These are phyloP conservation scores for Nemania abortiva DNA, from an alignment of 2,329 filamentous ascomycete species.

Conservation along the genomic window DNA sequence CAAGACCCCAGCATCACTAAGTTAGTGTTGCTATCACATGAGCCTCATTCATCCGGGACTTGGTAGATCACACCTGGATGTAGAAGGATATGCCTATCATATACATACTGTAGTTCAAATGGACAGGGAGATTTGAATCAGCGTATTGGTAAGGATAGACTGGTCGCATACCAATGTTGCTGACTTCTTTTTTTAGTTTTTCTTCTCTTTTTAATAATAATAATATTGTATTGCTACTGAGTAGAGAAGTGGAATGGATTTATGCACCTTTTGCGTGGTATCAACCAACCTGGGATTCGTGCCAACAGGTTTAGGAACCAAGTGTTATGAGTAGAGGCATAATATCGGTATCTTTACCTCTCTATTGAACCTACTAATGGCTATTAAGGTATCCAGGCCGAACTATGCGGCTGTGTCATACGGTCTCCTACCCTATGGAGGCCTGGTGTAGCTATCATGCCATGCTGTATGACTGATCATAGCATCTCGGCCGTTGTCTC, in stretches of 20 bases:
- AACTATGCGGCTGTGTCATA: not conserved
- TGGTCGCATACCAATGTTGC: too few relatives aligned
- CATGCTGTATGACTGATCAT: not conserved
- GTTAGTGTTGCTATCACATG: not conserved
- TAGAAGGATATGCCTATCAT: not conserved
- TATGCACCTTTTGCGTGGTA: too few relatives aligned
- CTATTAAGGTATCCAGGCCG: conserved; percentile 3
- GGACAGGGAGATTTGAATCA: too few relatives aligned
- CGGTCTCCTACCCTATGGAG: not conserved
- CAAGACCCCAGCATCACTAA: not conserved
- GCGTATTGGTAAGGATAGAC: too few relatives aligned
- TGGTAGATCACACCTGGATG: not conserved
- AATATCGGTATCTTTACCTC: conserved; percentile 8
- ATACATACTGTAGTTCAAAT: too few relatives aligned
- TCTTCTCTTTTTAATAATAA: too few relatives aligned
- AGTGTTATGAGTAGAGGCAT: not conserved
- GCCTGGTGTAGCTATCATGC: not conserved
- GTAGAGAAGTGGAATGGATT: too few relatives aligned
- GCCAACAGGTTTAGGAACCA: not conserved
- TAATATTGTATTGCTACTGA: too few relatives aligned
- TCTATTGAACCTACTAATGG: conserved; percentile 11
- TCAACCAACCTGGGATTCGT: not conserved
- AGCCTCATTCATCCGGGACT: not conserved
- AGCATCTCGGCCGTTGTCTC: not conserved
- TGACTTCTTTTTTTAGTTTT: too few relatives aligned